A percentile compares a stretch with the other conserved stretches of the same genome.
Evolutionary conservation across 345 rosid genomes (phyloP).

Genomic region (Rhodomyrtus tomentosa): DNA sequence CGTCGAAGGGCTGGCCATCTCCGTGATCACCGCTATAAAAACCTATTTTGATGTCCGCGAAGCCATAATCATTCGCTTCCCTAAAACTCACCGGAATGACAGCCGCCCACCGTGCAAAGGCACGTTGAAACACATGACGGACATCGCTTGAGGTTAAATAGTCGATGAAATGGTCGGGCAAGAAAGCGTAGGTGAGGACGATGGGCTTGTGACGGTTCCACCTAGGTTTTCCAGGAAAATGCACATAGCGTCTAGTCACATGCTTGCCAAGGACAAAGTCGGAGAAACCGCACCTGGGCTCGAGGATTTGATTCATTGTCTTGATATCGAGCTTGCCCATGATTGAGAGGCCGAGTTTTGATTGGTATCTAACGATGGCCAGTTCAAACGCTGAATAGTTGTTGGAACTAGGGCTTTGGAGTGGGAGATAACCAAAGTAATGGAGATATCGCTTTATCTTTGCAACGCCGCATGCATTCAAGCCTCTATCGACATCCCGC

Average conservation of each 20-base stretch:
- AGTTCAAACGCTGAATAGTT: conserved; percentile 16
- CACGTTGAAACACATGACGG: conserved; percentile 30
- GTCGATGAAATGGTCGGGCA: conserved; percentile 36
- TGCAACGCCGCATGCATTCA: conserved; percentile 13
- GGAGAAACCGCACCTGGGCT: conserved; percentile 53
- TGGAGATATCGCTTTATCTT: conserved; percentile 40
- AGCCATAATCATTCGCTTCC: conserved; percentile 42
- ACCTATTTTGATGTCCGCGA: conserved; percentile 67
- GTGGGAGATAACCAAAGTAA: conserved; percentile 38
- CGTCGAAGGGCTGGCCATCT: conserved; percentile 85
- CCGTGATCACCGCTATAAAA: conserved; percentile 82
- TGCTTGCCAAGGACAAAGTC: conserved; percentile 20
- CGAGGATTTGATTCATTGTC: conserved; percentile 26
- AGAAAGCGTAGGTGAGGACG: conserved; percentile 54
- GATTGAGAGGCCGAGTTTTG: conserved; percentile 33
- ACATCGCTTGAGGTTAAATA: conserved; percentile 24
- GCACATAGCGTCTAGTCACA: conserved; percentile 22
- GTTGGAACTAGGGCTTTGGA: not conserved
- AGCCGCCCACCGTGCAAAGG: conserved; percentile 56
- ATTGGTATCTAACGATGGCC: conserved; percentile 33
- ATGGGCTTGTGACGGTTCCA: conserved; percentile 48
- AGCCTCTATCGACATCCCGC: conserved; percentile 1
- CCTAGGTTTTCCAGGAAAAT: conserved; percentile 55
- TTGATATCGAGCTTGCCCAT: conserved; percentile 45
- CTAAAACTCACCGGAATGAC: conserved; percentile 61